Percentiles rank a stretch among this genome's conserved stretches.
phyloP scores from a whole-genome alignment of 768 basidiomycete species.

The Baorangia bicolor region DNA sequence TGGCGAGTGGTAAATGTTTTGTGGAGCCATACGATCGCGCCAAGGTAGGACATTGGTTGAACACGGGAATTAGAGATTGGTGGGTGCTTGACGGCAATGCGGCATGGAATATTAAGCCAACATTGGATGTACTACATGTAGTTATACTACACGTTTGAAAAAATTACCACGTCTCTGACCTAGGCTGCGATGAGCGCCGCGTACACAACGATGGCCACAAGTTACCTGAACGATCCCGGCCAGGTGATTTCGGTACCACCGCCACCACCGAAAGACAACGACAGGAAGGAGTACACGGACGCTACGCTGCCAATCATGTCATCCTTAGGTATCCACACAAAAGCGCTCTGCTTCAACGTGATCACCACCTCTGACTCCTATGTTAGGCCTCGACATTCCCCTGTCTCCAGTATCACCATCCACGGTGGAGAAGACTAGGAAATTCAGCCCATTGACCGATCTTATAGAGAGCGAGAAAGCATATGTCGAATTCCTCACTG shows the following conservation, averaged over 20 bases:
- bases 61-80: background rate
- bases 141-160: background rate
- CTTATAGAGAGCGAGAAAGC: constrained; percentile 91
- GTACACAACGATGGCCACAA: constrained; percentile 5
- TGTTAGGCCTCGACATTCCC: constrained; percentile 25
- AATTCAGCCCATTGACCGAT: constrained; percentile 82
- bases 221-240: background rate
- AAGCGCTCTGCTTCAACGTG: background rate
- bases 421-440: constrained; percentile 53
- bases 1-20: constrained; percentile 45
- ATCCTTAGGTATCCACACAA: constrained; percentile 24
- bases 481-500: constrained; percentile 89
- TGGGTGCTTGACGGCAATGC: background rate
- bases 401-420: constrained; percentile 20
- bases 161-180: background rate
- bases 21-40: constrained; percentile 37
- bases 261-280: constrained; percentile 23
- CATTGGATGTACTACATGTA: no score
- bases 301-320: constrained; percentile 9
- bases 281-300: background rate
- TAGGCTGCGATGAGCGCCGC: constrained; percentile 4
- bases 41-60: constrained; percentile 29
- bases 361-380: constrained; percentile 17
- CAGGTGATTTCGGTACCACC: constrained; percentile 3
- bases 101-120: no score